These are phyloP conservation scores for Nakataea oryzae DNA, from an alignment of 2,329 filamentous ascomycete genomes.

Conservation along the genomic window DNA sequence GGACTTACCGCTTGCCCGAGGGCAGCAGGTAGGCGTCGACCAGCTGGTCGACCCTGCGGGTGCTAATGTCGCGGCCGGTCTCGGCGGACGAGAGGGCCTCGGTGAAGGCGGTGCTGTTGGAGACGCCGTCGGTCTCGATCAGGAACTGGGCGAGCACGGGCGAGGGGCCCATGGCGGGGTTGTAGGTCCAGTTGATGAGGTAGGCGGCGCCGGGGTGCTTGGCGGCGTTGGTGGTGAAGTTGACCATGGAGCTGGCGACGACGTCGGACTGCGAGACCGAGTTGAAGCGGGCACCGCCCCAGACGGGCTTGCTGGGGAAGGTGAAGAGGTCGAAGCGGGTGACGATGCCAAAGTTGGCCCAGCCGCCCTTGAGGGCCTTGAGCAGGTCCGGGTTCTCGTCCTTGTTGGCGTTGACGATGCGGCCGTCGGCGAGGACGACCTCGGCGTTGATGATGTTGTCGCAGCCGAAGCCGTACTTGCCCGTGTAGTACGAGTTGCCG, in stretches of 20 bases:
- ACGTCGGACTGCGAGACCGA: neutral
- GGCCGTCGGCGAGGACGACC: slow-evolving; percentile 27
- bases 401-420: slow-evolving; percentile 23
- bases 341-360: slow-evolving; percentile 27
- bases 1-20: neutral
- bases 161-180: neutral
- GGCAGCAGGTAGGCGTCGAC: slow-evolving; percentile 2
- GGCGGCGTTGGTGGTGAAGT: slow-evolving; percentile 9
- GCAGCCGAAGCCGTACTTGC: slow-evolving; percentile 22
- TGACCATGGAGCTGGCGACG: slow-evolving; percentile 8
- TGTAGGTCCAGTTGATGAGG: slow-evolving; percentile 5
- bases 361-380: slow-evolving; percentile 29
- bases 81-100: neutral
- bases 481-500: slow-evolving; percentile 20
- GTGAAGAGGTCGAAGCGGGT: slow-evolving; percentile 11
- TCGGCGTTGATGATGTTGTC: slow-evolving; percentile 25
- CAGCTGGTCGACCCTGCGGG: neutral
- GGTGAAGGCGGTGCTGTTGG: neutral
- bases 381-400: slow-evolving; percentile 25
- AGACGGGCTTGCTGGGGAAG: slow-evolving; percentile 1
- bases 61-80: slow-evolving; percentile 21
- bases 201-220: slow-evolving; percentile 11
- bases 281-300: slow-evolving; percentile 2
- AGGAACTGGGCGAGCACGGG: neutral
- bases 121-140: slow-evolving; percentile 1